Conservation (phyloP, 805 yeast genomes). For the Monosporozyma yasuniensis region DNA sequence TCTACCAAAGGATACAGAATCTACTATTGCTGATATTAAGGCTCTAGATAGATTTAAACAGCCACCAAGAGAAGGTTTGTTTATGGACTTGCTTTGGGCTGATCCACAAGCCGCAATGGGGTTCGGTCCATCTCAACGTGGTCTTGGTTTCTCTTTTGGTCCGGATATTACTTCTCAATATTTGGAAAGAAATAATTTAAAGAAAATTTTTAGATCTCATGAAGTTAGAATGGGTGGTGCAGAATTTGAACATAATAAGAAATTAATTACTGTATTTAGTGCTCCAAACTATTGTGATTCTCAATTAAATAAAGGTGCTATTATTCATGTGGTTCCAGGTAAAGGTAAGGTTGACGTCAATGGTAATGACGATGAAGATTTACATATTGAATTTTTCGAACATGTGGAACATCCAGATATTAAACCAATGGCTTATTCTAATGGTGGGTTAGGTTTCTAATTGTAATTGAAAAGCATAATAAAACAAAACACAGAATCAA, state of each 20-base stretch:
- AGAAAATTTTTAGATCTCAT: slow-evolving; percentile 84
- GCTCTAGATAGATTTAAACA: slow-evolving; percentile 65
- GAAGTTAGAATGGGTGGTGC: slow-evolving; percentile 92
- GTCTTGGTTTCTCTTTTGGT: slow-evolving; percentile 93
- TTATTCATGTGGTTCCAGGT: slow-evolving; percentile 52
- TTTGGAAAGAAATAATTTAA: slow-evolving; percentile 59
- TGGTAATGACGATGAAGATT: slow-evolving; percentile 37
- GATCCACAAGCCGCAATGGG: slow-evolving; percentile 83
- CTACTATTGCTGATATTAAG: slow-evolving; percentile 66
- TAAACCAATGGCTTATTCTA: slow-evolving; percentile 89
- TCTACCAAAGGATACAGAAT: slow-evolving; percentile 66
- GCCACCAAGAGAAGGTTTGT: slow-evolving; percentile 85
- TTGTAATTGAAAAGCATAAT: background rate
- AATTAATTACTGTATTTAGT: slow-evolving; percentile 86
- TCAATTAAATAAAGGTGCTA: slow-evolving; percentile 86
- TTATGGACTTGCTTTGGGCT: slow-evolving; percentile 96
- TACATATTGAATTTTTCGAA: slow-evolving; percentile 52
- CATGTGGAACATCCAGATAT: slow-evolving; percentile 88
- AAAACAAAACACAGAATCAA: background rate
- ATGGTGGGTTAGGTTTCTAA: slow-evolving; percentile 35
- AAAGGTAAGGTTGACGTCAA: slow-evolving; percentile 32
- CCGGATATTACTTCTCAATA: slow-evolving; percentile 84
- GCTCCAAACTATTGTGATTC: slow-evolving; percentile 97
- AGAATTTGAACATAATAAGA: slow-evolving; percentile 77
- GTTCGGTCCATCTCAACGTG: slow-evolving; percentile 82